Evolutionary conservation across 192 early-diverging fungal genomes (phyloP).

Genomic region (Pilaira anomala): DNA sequence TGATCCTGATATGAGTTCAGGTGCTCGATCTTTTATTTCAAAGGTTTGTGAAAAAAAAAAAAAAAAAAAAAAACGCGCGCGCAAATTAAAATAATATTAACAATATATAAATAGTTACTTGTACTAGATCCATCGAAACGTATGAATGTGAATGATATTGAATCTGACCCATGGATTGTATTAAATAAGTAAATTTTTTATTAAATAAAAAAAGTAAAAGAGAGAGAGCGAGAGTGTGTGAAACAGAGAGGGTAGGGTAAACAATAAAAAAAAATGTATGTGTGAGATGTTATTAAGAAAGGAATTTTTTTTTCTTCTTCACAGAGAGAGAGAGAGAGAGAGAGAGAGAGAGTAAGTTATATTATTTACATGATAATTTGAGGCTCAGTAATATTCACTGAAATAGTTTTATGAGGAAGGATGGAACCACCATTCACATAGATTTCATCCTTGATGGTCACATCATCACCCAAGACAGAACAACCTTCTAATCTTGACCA

Average conservation of each 20-base stretch:
- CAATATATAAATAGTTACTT: not conserved
- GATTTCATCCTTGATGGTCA: slow-evolving; percentile 89
- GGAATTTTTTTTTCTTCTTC: not conserved
- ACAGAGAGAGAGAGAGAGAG: not conserved
- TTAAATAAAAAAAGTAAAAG: not conserved
- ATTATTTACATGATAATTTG: slow-evolving; percentile 89
- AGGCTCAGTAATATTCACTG: slow-evolving; percentile 84
- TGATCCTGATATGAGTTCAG: not conserved
- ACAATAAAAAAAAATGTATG: no score
- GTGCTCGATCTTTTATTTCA: not conserved
- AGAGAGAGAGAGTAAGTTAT: not conserved
- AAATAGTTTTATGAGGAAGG: slow-evolving; percentile 95
- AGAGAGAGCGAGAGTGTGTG: slow-evolving; percentile 4
- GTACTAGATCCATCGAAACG: not conserved
- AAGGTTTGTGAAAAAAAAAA: not conserved
- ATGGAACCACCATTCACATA: slow-evolving; percentile 95
- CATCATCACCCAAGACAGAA: slow-evolving; percentile 96
- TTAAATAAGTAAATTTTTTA: not conserved
- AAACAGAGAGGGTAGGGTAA: no score
- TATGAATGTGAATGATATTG: not conserved
- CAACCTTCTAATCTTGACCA: slow-evolving; percentile 94
- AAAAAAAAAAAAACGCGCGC: no score
- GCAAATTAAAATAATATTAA: not conserved
- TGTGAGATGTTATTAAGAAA: no score
- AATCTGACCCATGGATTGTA: slow-evolving; percentile 10